Evolutionary conservation across 106 monocot species (phyloP).

Genomic region (Allium cepa): DNA sequence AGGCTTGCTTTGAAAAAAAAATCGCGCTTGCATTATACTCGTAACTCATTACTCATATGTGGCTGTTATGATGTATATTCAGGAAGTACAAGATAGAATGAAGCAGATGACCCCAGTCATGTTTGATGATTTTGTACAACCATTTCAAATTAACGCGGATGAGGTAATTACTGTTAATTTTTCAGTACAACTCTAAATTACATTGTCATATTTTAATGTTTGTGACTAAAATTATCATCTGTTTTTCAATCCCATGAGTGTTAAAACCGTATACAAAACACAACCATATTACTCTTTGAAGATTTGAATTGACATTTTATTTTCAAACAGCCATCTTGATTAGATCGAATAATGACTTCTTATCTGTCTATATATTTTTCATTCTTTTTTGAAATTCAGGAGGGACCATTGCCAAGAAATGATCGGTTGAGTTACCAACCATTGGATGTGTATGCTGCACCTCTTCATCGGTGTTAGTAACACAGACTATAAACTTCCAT

Average conservation of each 20-base stretch:
- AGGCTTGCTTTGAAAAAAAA: neutral
- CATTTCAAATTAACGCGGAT: slow-evolving; percentile 64
- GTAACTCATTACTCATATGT: neutral
- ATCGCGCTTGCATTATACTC: neutral
- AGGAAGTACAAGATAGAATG: slow-evolving; percentile 67
- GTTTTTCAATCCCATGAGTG: no score
- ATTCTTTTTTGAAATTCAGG: slow-evolving; percentile 23
- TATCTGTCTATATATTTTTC: no score
- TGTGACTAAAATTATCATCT: no score
- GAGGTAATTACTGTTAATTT: slow-evolving; percentile 23
- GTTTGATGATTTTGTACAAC: slow-evolving; percentile 70
- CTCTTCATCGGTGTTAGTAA: slow-evolving; percentile 61
- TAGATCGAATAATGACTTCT: no score
- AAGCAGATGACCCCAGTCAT: slow-evolving; percentile 59
- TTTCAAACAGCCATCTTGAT: no score
- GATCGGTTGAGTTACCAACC: slow-evolving; percentile 45
- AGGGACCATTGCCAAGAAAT: slow-evolving; percentile 52
- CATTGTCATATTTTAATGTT: no score
- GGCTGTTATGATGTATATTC: slow-evolving; percentile 7
- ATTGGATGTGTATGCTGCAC: slow-evolving; percentile 71
- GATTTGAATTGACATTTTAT: no score
- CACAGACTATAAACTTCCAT: no score
- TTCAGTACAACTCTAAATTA: no score
- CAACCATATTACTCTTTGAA: no score
- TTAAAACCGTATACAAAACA: no score